Percentiles rank a stretch among this genome's conserved stretches.
Conservation (phyloP, 2,329 filamentous ascomycete species). For the Cytospora piceicola region DNA sequence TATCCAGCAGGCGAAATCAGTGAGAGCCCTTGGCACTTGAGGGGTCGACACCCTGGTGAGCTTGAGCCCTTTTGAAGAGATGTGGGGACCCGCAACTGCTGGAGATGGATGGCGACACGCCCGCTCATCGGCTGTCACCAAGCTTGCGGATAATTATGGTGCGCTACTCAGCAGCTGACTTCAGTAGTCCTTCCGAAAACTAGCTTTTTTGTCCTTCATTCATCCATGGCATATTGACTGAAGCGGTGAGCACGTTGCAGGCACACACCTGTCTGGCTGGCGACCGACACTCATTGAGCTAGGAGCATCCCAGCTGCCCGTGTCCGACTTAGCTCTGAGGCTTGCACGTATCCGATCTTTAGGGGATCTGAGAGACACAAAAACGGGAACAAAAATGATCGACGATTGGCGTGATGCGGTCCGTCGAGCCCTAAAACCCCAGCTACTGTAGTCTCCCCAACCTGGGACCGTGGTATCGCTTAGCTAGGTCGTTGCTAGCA, state of each 20-base stretch:
- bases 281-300: slow-evolving; percentile 21
- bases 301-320: slow-evolving; percentile 26
- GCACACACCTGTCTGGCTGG: slow-evolving; percentile 27
- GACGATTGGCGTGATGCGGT: slow-evolving; percentile 24
- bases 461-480: slow-evolving; percentile 10
- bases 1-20: not conserved
- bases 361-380: slow-evolving; percentile 9
- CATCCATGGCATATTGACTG: slow-evolving; percentile 8
- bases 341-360: slow-evolving; percentile 20
- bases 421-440: slow-evolving; percentile 22
- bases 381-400: slow-evolving; percentile 25
- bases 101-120: not conserved
- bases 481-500: slow-evolving; percentile 10
- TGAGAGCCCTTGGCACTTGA: slow-evolving; percentile 11
- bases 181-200: not conserved
- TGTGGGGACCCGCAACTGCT: not conserved
- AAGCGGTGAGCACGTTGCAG: slow-evolving; percentile 31
- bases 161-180: slow-evolving; percentile 9
- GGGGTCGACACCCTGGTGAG: not conserved
- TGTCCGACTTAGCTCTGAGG: not conserved
- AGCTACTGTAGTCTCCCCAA: slow-evolving; percentile 3
- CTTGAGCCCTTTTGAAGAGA: not conserved
- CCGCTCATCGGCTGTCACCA: not conserved
- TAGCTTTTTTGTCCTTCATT: not conserved
- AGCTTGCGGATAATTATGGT: not conserved